These are phyloP conservation scores for Plasmodium sp. DNA, from an alignment of 169 alveolate genomes.

Conservation along the genomic window DNA sequence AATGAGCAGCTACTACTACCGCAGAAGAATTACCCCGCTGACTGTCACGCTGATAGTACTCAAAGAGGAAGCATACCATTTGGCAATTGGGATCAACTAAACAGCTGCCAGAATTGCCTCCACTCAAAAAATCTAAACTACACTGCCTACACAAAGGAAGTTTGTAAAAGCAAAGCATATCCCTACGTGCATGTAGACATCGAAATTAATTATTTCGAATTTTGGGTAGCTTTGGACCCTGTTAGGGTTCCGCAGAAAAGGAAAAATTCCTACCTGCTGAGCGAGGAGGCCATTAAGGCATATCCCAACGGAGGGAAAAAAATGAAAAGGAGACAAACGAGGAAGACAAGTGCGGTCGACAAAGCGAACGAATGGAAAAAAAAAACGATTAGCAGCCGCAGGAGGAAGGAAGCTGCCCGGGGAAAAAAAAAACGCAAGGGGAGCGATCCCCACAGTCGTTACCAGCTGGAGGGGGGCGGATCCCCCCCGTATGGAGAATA, in stretches of 20 bases:
- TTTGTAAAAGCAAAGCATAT: conserved; percentile 27
- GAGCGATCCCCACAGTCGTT: neutral
- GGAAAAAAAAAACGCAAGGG: neutral
- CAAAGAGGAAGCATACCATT: neutral
- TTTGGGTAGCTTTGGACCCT: conserved; percentile 69
- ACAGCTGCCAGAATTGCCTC: conserved; percentile 7
- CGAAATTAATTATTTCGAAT: conserved; percentile 64
- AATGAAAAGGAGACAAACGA: neutral
- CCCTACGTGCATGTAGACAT: conserved; percentile 71
- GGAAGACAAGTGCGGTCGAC: neutral
- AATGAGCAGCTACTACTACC: neutral
- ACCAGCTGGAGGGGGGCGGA: neutral
- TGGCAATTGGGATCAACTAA: neutral
- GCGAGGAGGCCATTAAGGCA: neutral
- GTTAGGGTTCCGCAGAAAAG: conserved; percentile 67
- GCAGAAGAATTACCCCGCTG: neutral
- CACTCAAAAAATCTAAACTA: conserved; percentile 41
- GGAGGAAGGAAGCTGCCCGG: neutral
- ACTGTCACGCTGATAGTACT: neutral
- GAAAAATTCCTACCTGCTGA: neutral
- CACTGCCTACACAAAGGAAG: conserved; percentile 66
- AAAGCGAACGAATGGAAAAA: neutral
- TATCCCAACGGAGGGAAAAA: neutral
- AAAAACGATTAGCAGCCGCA: neutral
- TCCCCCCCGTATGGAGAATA: neutral